These are phyloP conservation scores for Glycine soja DNA, from an alignment of 306 rosid genomes.

Conservation along the genomic window DNA sequence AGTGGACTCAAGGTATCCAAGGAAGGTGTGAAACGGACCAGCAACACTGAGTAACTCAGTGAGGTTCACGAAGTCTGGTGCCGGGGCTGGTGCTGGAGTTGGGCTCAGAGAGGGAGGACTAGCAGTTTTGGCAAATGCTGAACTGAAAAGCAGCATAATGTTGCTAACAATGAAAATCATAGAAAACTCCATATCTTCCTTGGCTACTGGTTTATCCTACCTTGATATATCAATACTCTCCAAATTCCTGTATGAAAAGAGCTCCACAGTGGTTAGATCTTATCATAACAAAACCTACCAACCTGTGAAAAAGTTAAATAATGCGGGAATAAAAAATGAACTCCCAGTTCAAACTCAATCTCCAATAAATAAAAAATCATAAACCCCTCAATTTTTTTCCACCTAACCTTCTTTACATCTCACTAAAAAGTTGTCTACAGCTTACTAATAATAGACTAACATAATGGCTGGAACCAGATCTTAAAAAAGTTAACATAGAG, in stretches of 20 bases:
- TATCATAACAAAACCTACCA: constrained; percentile 29
- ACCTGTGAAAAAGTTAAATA: background rate
- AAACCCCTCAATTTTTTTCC: constrained; percentile 2
- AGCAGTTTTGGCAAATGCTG: constrained; percentile 72
- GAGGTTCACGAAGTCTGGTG: constrained; percentile 73
- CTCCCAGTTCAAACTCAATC: constrained; percentile 5
- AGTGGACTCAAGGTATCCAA: constrained; percentile 71
- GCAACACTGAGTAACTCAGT: constrained; percentile 78
- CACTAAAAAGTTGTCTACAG: constrained; percentile 22
- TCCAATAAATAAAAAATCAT: background rate
- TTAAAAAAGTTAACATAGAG: constrained; percentile 40
- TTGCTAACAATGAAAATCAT: constrained; percentile 56
- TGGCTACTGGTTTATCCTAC: background rate
- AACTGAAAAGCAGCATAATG: constrained; percentile 58
- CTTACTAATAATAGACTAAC: constrained; percentile 29
- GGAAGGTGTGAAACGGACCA: constrained; percentile 93
- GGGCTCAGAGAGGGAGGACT: constrained; percentile 64
- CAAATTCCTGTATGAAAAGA: constrained; percentile 68
- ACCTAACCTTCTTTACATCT: constrained; percentile 2
- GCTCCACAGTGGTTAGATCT: constrained; percentile 46
- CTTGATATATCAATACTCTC: constrained; percentile 54
- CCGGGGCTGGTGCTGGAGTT: constrained; percentile 94
- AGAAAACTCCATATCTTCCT: constrained; percentile 60
- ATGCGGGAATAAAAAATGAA: constrained; percentile 36
- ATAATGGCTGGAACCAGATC: constrained; percentile 56